Evolutionary conservation across 164 flowering plant genomes (phyloP), one percentile per base, ranked within the genome.

Genomic region (Tetracentron sinense): DNA sequence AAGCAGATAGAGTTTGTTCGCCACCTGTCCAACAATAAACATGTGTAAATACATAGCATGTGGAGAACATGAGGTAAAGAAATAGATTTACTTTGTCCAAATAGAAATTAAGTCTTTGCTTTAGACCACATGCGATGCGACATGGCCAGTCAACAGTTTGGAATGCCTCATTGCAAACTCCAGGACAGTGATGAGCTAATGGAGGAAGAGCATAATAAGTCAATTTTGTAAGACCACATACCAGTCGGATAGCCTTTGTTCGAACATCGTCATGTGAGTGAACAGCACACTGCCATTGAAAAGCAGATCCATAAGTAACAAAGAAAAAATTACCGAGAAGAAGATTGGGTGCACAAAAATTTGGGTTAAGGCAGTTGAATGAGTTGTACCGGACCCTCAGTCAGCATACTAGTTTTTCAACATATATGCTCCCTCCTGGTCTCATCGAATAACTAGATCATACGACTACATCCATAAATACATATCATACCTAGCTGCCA

Each of bases 171-270:
- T 52, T 26, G 47, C 35, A 10, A 17, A 51, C 14, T 42, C 14
- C 6, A 0, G 38, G 27, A 23, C 14, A 56, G 6, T 46, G n/a
- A 3, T 15, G 46, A 38, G 44, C 8, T 4, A 25, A 15, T 8
- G 16, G 26, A 44, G 10, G 28, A 27, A 8, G 4, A 21, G n/a
- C 25, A 30, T 12, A 20, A 11, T 46, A 2, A 42, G 42, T 21
- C 6, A 42, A 6, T 28, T 46, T 60, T 22, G 15, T 11, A 26
- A 23, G 57, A 46, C 7, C 44, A 42, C 81, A 48, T 85, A 95
- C 99, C 96, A 95, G 83, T 33, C 97, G 84, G 47, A 95, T 95
- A 71, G 99, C 89, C 77, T 84, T 87, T 31, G 84, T 82, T 54
- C 98, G 90, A 65, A 89, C 79, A 56, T 92, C 97, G 69, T 92